Evolutionary conservation across 768 basidiomycete species (phyloP).

Genomic region (Clitopilus passeckerianus): DNA sequence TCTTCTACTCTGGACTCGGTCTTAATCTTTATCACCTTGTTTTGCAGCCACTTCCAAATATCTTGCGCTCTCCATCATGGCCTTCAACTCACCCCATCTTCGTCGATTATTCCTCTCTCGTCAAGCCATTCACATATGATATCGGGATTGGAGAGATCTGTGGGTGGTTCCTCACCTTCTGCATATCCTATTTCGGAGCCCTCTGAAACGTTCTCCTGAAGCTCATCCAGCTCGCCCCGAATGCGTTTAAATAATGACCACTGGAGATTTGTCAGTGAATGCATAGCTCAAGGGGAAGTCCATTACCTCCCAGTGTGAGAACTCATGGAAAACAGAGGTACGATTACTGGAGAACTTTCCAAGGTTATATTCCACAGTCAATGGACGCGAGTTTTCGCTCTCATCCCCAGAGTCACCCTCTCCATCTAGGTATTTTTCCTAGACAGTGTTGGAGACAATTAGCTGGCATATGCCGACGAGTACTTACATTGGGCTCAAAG

Average conservation of each 20-base stretch:
- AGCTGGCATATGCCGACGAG: constrained; percentile 3
- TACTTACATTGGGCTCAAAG: constrained; percentile 39
- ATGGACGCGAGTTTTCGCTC: constrained; percentile 2
- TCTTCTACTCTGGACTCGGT: neutral
- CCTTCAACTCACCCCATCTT: constrained; percentile 65
- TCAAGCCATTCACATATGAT: constrained; percentile 79
- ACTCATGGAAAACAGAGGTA: constrained; percentile 63
- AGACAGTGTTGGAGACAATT: constrained; percentile 4
- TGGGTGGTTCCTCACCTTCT: constrained; percentile 53
- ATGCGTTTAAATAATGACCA: constrained; percentile 60
- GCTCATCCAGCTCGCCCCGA: constrained; percentile 49
- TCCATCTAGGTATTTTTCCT: constrained; percentile 4
- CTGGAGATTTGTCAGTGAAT: constrained; percentile 29
- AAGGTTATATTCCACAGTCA: constrained; percentile 48
- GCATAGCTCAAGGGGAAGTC: neutral
- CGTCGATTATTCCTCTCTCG: constrained; percentile 56
- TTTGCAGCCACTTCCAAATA: constrained; percentile 50
- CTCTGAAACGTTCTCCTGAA: constrained; percentile 31
- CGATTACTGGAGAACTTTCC: constrained; percentile 77
- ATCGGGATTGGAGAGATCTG: constrained; percentile 69
- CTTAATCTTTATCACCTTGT: constrained; percentile 36
- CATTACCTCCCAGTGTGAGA: constrained; percentile 85
- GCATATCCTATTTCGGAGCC: constrained; percentile 53
- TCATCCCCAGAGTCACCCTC: constrained; percentile 15
- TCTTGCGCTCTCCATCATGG: constrained; percentile 71